Evolutionary conservation across 2,329 filamentous ascomycete species (phyloP).

Genomic region (Calonectria multiphialidica): DNA sequence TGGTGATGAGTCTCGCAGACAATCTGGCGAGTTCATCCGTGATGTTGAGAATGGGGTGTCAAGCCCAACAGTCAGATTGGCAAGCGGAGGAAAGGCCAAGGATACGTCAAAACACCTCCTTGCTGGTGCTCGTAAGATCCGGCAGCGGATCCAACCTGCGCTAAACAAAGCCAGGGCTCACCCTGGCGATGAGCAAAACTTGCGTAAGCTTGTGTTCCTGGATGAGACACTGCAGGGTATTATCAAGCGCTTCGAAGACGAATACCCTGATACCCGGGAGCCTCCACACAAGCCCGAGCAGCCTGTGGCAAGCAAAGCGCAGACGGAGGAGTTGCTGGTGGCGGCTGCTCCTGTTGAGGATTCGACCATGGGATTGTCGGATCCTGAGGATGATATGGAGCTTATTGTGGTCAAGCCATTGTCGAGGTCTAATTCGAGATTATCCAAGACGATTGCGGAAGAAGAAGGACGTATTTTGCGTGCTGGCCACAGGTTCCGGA

Average conservation of each 20-base stretch:
- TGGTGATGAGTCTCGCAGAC: constrained; percentile 68
- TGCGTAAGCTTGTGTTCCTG: constrained; percentile 88
- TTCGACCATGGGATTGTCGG: constrained; percentile 53
- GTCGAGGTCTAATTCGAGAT: constrained; percentile 65
- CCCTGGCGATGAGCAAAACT: constrained; percentile 78
- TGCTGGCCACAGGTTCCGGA: constrained; percentile 68
- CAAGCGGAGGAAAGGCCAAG: constrained; percentile 74
- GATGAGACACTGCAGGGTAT: constrained; percentile 90
- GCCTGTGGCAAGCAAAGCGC: constrained; percentile 26
- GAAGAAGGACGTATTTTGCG: constrained; percentile 70
- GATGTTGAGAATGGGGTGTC: constrained; percentile 65
- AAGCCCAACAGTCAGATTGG: constrained; percentile 55
- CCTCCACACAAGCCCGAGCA: constrained; percentile 23
- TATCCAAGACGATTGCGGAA: constrained; percentile 66
- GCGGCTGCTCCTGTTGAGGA: constrained; percentile 49
- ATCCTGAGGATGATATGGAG: constrained; percentile 63
- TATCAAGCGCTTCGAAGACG: constrained; percentile 95
- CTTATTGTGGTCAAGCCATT: constrained; percentile 55
- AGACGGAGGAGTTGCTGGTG: constrained; percentile 36
- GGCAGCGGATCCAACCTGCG: constrained; percentile 84
- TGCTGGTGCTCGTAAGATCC: constrained; percentile 89
- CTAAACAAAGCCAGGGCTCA: constrained; percentile 79
- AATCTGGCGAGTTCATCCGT: constrained; percentile 64
- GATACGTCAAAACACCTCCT: constrained; percentile 95
- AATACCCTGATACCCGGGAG: constrained; percentile 88